phyloP scores from a whole-genome alignment of 495 filamentous ascomycete genomes.

The Lasiosphaeria hispida region DNA sequence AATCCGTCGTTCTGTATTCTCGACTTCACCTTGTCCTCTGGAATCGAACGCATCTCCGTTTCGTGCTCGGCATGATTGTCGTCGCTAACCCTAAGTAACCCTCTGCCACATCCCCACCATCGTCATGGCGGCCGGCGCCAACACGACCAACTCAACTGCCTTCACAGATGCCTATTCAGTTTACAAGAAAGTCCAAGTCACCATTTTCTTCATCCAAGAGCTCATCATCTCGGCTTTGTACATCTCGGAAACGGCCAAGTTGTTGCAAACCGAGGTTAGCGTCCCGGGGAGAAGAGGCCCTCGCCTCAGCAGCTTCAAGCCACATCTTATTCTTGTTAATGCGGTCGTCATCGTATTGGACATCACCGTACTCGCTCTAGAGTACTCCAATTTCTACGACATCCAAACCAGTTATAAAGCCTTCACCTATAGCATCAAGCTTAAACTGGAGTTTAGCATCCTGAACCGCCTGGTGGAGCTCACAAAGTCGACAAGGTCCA shows the following conservation, averaged over 20 bases:
- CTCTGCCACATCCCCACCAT: constrained; percentile 53
- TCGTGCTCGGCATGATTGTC: constrained; percentile 57
- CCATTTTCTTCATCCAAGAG: constrained; percentile 58
- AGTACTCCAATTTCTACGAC: constrained; percentile 53
- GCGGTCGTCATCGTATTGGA: constrained; percentile 37
- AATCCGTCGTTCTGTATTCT: constrained; percentile 65
- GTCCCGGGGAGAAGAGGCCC: constrained; percentile 2
- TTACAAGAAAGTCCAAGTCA: constrained; percentile 57
- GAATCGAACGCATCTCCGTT: constrained; percentile 45
- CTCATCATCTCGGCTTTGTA: constrained; percentile 56
- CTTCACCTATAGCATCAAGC: constrained; percentile 61
- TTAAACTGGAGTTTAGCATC: constrained; percentile 63
- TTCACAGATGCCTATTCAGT: constrained; percentile 50
- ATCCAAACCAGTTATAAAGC: constrained; percentile 57
- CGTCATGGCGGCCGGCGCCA: constrained; percentile 50
- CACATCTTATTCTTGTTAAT: constrained; percentile 56
- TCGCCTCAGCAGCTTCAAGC: constrained; percentile 40
- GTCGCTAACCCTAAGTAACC: constrained; percentile 50
- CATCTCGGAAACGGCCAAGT: constrained; percentile 52
- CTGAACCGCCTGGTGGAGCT: constrained; percentile 50
- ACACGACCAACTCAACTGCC: constrained; percentile 27
- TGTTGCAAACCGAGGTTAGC: constrained; percentile 26
- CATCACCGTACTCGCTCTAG: constrained; percentile 45
- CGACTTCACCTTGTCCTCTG: constrained; percentile 57
- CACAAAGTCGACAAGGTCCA: neutral